Conservation (phyloP, 306 rosid species). For the Rosa lucieae region DNA sequence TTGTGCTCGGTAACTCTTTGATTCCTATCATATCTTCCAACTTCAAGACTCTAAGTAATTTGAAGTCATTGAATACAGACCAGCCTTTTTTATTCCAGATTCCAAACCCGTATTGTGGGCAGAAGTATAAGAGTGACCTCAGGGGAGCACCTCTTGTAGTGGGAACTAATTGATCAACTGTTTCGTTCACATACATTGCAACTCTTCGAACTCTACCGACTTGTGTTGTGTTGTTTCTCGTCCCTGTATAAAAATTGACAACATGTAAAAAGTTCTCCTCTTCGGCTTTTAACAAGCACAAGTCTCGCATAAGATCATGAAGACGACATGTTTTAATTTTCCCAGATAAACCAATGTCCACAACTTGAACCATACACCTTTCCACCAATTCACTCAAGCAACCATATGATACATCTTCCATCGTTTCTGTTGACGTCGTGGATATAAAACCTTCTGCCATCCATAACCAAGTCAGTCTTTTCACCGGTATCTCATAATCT, state of each 20-base stretch:
- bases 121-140: slow-evolving; percentile 46
- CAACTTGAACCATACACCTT: slow-evolving; percentile 61
- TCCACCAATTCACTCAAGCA: slow-evolving; percentile 43
- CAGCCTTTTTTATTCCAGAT: slow-evolving; percentile 10
- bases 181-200: slow-evolving; percentile 33
- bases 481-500: slow-evolving; percentile 45
- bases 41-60: slow-evolving; percentile 48
- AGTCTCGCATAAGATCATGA: slow-evolving; percentile 61
- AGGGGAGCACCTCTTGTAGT: slow-evolving; percentile 18
- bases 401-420: slow-evolving; percentile 43
- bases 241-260: slow-evolving; percentile 9
- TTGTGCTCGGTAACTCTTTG: slow-evolving; percentile 38
- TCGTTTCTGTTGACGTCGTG: background rate
- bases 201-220: slow-evolving; percentile 41
- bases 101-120: background rate
- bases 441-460: slow-evolving; percentile 56
- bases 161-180: slow-evolving; percentile 2
- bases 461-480: slow-evolving; percentile 42
- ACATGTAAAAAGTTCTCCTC: slow-evolving; percentile 41
- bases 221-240: background rate
- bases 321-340: slow-evolving; percentile 48
- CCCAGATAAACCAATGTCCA: slow-evolving; percentile 41
- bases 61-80: slow-evolving; percentile 14
- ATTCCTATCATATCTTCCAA: slow-evolving; percentile 48
- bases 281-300: slow-evolving; percentile 43